Percentiles rank a stretch among this genome's conserved stretches.
Evolutionary conservation across 768 basidiomycete genomes (phyloP).

Genomic region (Suillus weaverae): DNA sequence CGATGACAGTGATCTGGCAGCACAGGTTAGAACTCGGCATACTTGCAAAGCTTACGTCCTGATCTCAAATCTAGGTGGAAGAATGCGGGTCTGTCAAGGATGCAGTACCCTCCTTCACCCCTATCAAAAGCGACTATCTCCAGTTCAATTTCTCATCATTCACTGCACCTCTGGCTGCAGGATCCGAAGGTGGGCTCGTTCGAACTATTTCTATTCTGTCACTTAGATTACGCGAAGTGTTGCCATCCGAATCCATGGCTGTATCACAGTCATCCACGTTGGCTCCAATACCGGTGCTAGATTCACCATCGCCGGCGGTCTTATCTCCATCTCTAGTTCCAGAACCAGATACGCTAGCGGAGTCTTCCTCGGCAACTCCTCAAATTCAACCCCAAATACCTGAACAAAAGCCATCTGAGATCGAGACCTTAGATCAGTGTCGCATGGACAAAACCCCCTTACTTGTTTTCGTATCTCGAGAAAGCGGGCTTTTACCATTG

Average conservation of each 20-base stretch:
- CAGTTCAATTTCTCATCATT: neutral
- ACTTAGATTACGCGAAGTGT: neutral
- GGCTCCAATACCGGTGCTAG: neutral
- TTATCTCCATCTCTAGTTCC: neutral
- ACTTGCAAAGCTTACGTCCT: neutral
- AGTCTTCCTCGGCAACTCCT: neutral
- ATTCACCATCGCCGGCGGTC: too few species aligned
- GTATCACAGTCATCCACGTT: neutral
- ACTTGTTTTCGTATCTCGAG: slow-evolving; percentile 39
- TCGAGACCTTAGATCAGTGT: slow-evolving; percentile 42
- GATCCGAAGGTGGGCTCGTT: neutral
- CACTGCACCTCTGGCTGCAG: neutral
- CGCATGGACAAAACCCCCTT: slow-evolving; percentile 40
- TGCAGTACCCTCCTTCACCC: neutral
- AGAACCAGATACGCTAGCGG: neutral
- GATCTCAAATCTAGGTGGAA: neutral
- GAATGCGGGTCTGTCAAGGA: neutral
- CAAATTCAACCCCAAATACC: neutral
- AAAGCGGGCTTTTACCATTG: slow-evolving; percentile 26
- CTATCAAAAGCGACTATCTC: neutral
- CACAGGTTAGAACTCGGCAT: neutral
- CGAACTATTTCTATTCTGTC: neutral
- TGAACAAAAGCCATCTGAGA: slow-evolving; percentile 38
- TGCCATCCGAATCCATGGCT: neutral
- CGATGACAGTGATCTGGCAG: neutral